phyloP scores from a whole-genome alignment of 805 yeast species.

The Lipomyces yamanashiensis region DNA sequence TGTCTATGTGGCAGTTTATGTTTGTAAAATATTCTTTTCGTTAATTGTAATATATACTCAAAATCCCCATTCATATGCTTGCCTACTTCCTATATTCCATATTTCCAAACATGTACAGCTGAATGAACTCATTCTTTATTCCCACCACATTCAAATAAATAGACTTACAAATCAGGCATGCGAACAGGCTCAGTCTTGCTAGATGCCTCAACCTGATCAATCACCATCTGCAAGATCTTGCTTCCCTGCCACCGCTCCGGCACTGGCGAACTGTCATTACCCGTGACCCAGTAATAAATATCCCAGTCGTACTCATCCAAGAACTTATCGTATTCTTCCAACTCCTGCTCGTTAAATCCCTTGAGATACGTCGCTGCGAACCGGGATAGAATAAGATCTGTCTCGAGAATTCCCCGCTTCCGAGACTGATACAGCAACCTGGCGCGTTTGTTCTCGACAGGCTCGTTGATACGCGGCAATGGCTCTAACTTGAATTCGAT shows the following conservation, averaged over 20 bases:
- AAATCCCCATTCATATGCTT: not conserved
- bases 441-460: conserved; percentile 76
- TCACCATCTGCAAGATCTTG: conserved; percentile 64
- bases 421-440: conserved; percentile 88
- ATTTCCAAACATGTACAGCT: not conserved
- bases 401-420: conserved; percentile 92
- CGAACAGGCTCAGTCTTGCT: conserved; percentile 71
- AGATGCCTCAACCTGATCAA: conserved; percentile 71
- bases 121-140: not conserved
- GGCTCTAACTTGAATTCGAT: conserved; percentile 75
- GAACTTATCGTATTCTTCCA: conserved; percentile 72
- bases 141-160: not conserved
- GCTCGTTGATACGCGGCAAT: conserved; percentile 73
- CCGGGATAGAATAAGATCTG: conserved; percentile 81
- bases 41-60: not conserved
- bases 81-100: not conserved
- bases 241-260: conserved; percentile 85
- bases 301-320: conserved; percentile 99
- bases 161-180: conserved; percentile 72
- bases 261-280: conserved; percentile 62
- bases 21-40: not conserved
- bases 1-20: too few species aligned
- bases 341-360: conserved; percentile 61
- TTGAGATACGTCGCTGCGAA: conserved; percentile 79
- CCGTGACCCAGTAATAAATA: conserved; percentile 96